Base-by-base conservation (phyloP, 2,329 filamentous ascomycete species). In the Ceratocystiopsis sp. region DNA sequence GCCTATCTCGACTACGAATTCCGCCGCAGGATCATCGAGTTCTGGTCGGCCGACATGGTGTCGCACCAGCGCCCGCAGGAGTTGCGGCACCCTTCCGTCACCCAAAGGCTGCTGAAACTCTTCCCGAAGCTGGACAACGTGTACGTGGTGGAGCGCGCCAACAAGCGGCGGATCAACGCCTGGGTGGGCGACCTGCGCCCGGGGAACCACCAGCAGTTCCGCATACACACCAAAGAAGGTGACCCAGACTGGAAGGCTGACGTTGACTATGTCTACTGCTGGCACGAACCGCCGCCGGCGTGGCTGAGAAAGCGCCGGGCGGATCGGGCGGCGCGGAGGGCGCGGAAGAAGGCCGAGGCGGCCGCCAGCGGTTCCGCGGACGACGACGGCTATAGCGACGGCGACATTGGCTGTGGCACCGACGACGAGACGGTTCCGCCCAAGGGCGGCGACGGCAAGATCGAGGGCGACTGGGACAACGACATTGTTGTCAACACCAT, bases 391-490 rank as follows among this genome's bases (percentile, higher is more conserved):
- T 19, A 32, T 34, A 19, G 37, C 2, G 38, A 32, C 2, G 41
- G 16, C 16, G 17, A 35, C 5, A 13, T 29, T 29, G 25, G 25
- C 9, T 29, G 15, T 11, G 37, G 21, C 19, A 18, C 32, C 13
- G 34, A 37, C 10, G 21, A 35, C 16, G 42, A 36, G 13, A 33
- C 25, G 25, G 34, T 6, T 2, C 25, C 6, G 7, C 5, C 25
- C 25, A 29, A 11, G 7, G 35, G 40, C 40, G 18, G 25, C 4
- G 33, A 8, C 12, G 35, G 18, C 33, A 18, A 25, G 7, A 33
- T 14, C 12, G 19, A 33, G 18, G 37, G 29, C 14, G 42, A 40
- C 35, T 44, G 41, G 11, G 32, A 60, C 54, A 47, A 48, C 17
- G 49, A 43, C 2, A 40, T 17, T 4, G 46, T 46, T 13, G 46